phyloP scores from a whole-genome alignment of 441 rosid genomes.

The Erysimum cheiri region DNA sequence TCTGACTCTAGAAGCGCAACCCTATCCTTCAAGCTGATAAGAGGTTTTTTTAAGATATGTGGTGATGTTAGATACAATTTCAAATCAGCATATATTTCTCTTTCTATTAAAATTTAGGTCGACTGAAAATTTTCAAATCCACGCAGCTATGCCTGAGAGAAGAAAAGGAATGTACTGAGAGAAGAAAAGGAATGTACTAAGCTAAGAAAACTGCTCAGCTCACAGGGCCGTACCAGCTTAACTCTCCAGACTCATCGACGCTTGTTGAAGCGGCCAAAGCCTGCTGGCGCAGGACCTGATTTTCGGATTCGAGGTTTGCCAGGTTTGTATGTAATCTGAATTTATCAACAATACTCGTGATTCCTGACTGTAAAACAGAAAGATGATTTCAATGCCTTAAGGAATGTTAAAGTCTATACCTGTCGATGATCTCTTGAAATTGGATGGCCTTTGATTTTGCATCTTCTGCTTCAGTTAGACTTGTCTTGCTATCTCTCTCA shows the following conservation, averaged over 20 bases:
- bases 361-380: slow-evolving; percentile 21
- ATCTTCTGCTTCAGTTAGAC: slow-evolving; percentile 56
- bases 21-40: slow-evolving; percentile 57
- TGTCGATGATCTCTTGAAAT: slow-evolving; percentile 57
- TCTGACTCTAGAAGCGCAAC: slow-evolving; percentile 54
- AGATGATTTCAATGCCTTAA: slow-evolving; percentile 25
- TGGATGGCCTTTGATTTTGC: slow-evolving; percentile 52
- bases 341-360: slow-evolving; percentile 38
- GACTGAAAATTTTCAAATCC: background rate
- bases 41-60: slow-evolving; percentile 19
- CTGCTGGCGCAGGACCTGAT: slow-evolving; percentile 78
- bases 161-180: slow-evolving; percentile 22
- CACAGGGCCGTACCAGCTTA: slow-evolving; percentile 46
- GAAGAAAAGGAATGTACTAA: slow-evolving; percentile 13
- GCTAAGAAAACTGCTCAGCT: slow-evolving; percentile 15
- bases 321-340: slow-evolving; percentile 59
- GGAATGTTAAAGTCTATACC: slow-evolving; percentile 39
- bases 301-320: slow-evolving; percentile 74
- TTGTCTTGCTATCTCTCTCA: slow-evolving; percentile 53
- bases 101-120: slow-evolving; percentile 14
- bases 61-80: slow-evolving; percentile 19
- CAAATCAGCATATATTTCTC: slow-evolving; percentile 8
- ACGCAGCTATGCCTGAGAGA: slow-evolving; percentile 17
- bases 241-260: slow-evolving; percentile 52
- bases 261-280: slow-evolving; percentile 57